phyloP scores from a whole-genome alignment of 345 rosid genomes.

The Salix arbutifolia region DNA sequence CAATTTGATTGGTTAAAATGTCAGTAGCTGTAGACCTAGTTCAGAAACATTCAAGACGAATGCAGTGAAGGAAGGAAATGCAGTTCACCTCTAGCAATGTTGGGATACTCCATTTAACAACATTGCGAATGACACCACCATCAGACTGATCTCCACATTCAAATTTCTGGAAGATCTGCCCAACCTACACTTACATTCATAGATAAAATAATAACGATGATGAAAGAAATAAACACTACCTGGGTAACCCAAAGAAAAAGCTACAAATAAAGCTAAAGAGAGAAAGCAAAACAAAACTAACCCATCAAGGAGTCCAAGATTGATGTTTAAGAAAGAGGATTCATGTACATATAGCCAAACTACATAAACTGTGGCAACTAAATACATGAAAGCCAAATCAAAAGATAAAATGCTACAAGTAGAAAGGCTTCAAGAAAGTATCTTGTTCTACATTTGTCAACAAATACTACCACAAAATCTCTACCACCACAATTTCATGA shows the following conservation, averaged over 20 bases:
- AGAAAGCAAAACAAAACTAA: neutral
- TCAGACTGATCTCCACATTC: slow-evolving; percentile 51
- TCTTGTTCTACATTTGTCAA: neutral
- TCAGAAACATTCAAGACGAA: slow-evolving; percentile 8
- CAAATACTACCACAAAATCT: neutral
- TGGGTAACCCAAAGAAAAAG: neutral
- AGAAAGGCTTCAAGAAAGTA: neutral
- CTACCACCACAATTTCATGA: neutral
- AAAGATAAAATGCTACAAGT: neutral
- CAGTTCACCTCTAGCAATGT: slow-evolving; percentile 61
- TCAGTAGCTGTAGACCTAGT: neutral
- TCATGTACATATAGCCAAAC: neutral
- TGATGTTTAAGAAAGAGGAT: neutral
- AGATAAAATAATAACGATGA: neutral
- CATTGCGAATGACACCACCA: slow-evolving; percentile 69
- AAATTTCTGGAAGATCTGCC: slow-evolving; percentile 81
- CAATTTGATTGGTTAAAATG: neutral
- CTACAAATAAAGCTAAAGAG: neutral
- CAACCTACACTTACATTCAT: slow-evolving; percentile 46
- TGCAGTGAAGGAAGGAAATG: slow-evolving; percentile 9
- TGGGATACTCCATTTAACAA: slow-evolving; percentile 83
- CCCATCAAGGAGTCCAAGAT: neutral
- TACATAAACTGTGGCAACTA: neutral
- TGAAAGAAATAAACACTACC: neutral
- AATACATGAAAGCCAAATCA: neutral